These are phyloP conservation scores for Apiospora koreana DNA, from an alignment of 2,329 filamentous ascomycete species.

Conservation along the genomic window DNA sequence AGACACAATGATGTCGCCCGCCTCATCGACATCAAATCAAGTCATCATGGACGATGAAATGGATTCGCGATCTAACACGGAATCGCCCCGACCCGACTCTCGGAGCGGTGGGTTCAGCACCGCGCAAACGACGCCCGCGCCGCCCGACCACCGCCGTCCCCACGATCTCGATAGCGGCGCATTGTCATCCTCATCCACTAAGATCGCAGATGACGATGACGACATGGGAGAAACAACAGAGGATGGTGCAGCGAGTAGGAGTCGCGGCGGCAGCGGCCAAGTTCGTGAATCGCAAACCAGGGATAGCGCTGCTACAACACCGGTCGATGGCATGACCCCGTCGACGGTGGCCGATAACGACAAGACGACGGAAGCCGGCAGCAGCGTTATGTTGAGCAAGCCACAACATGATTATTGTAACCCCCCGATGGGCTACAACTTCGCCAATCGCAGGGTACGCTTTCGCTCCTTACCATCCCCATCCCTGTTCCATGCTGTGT, in stretches of 20 bases:
- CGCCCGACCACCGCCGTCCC: background rate
- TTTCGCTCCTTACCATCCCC: background rate
- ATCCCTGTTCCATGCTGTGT: background rate
- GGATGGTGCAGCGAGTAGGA: background rate
- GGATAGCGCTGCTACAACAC: background rate
- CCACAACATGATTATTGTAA: background rate
- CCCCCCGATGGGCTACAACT: slow-evolving; percentile 1
- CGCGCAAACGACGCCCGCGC: background rate
- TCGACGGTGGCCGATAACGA: background rate
- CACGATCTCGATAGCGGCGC: background rate
- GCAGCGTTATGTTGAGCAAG: background rate
- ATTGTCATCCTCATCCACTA: background rate
- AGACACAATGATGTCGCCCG: background rate
- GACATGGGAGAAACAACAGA: background rate
- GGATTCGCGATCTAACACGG: background rate
- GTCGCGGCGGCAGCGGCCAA: background rate
- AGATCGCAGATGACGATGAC: background rate
- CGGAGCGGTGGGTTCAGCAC: slow-evolving; percentile 3
- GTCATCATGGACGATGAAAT: background rate
- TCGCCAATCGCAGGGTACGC: slow-evolving; percentile 8
- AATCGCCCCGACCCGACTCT: slow-evolving; percentile 2
- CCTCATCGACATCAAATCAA: background rate
- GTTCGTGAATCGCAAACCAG: background rate
- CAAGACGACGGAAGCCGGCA: background rate
- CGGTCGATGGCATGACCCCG: background rate